phyloP scores from a whole-genome alignment of 2,329 filamentous ascomycete species.

The Colletotrichum gigasporum region DNA sequence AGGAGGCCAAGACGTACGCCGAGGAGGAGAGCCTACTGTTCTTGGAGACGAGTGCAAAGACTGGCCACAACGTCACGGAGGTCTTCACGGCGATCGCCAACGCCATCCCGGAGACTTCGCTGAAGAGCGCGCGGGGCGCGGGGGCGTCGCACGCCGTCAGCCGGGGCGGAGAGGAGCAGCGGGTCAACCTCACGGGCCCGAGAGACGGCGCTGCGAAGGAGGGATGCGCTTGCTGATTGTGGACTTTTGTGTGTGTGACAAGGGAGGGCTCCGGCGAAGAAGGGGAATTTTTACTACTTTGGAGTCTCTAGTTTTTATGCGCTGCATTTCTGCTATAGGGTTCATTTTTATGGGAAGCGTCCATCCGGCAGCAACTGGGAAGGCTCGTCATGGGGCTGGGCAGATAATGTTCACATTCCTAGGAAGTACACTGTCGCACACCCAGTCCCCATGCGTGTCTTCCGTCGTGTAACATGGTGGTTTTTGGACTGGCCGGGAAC shows the following conservation, averaged over 20 bases:
- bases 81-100: constrained; percentile 99
- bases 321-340: constrained; percentile 30
- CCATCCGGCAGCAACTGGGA: constrained; percentile 16
- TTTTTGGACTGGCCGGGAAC: constrained; percentile 8
- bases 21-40: constrained; percentile 95
- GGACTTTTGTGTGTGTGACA: constrained; percentile 5
- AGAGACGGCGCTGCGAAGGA: constrained; percentile 84
- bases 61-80: constrained; percentile 90
- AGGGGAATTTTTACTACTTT: constrained; percentile 15
- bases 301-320: constrained; percentile 30
- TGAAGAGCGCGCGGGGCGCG: constrained; percentile 86
- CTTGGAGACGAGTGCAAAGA: constrained; percentile 98
- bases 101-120: constrained; percentile 93
- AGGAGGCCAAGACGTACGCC: constrained; percentile 91
- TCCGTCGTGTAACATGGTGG: constrained; percentile 24
- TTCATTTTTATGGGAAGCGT: constrained; percentile 30
- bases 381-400: constrained; percentile 7
- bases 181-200: constrained; percentile 84
- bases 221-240: constrained; percentile 81
- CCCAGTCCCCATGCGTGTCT: constrained; percentile 1
- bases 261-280: constrained; percentile 16
- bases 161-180: constrained; percentile 68
- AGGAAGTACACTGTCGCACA: background rate
- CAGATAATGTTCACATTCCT: constrained; percentile 5
- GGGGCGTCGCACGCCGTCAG: constrained; percentile 68